A percentile compares a stretch with the other conserved stretches of the same genome.
phyloP scores from a whole-genome alignment of 306 rosid species.

The Abrus pulchellus region DNA sequence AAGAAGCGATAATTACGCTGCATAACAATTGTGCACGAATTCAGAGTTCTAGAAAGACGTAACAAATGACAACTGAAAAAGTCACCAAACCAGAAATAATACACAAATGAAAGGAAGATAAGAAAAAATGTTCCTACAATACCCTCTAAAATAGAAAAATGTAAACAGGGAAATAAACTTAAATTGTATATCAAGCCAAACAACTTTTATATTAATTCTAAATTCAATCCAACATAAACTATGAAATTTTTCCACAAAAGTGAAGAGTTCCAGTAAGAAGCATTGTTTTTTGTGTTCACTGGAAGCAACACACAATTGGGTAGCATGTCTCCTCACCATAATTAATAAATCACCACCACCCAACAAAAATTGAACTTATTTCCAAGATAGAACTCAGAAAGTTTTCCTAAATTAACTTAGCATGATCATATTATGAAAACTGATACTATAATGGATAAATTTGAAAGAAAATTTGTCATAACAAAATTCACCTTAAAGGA shows the following conservation, averaged over 20 bases:
- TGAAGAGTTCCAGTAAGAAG: background rate
- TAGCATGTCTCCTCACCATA: background rate
- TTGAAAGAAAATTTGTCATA: background rate
- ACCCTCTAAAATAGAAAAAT: background rate
- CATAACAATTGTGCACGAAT: slow-evolving; percentile 51
- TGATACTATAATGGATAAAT: background rate
- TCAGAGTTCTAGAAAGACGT: slow-evolving; percentile 52
- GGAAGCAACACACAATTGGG: background rate
- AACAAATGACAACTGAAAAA: slow-evolving; percentile 32
- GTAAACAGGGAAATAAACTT: background rate
- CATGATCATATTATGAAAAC: slow-evolving; percentile 9
- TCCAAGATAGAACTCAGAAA: background rate
- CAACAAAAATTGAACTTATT: background rate
- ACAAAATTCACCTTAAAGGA: background rate
- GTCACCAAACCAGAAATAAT: slow-evolving; percentile 2
- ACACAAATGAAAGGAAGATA: background rate
- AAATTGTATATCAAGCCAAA: background rate
- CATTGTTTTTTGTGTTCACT: background rate
- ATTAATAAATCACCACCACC: background rate
- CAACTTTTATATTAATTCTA: background rate
- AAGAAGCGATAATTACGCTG: slow-evolving; percentile 99
- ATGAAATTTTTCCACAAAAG: background rate
- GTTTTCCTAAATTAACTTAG: slow-evolving; percentile 1
- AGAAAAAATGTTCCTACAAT: background rate
- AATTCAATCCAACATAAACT: slow-evolving; percentile 10